Evolutionary conservation across 2,329 filamentous ascomycete genomes (phyloP), one percentile per base, ranked within the genome.

Genomic region (Teratosphaeriaceae sp.): DNA sequence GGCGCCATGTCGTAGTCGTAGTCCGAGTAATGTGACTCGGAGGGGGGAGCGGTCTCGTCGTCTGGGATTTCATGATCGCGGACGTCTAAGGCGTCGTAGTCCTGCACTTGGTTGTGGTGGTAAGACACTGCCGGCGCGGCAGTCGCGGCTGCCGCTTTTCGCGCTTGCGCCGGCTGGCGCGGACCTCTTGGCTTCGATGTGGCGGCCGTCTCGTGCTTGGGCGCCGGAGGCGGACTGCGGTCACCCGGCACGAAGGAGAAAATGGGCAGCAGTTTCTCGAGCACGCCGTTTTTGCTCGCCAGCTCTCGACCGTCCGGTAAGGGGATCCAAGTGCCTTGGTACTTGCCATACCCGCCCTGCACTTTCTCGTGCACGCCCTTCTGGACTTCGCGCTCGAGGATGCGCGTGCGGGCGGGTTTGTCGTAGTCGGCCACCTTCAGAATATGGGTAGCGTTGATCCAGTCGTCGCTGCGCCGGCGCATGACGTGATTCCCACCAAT

Each of bases 381-480:
- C 60, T 98, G 92, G 6, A 98, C 90, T 61, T 98, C 92, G 52
- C 92, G 80, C 69, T 98, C 92, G 4, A 98, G 76, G 44, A 98
- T 97, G 50, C 92, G 80, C 30, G 92, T 98, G 62, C 92, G 78
- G 11, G 90, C 88, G 2, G 92, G 92, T 67, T 98, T 98, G 67
- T 98, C 92, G 61, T 95, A 95, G 43, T 90, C 90, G 49, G 92
- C 92, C 30, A 94, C 88, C 63, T 98, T 98, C 38, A 98, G 72
- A 47, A 98, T 97, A 62, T 98, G 92, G 42, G 92, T 98, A n/a
- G 92, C 92, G 73, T 98, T 98, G 70, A 98, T 92, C 88, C 90
- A 98, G 67, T 97, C 82, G 65, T 98, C 92, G 41, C 81, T 78
- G 47, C 90, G 82, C 39, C 92, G 80, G 65, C 92, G 84, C 92